A percentile compares a stretch with the other conserved stretches of the same genome.
phyloP scores from a whole-genome alignment of 2,329 filamentous ascomycete genomes.

The Phoma sp. region DNA sequence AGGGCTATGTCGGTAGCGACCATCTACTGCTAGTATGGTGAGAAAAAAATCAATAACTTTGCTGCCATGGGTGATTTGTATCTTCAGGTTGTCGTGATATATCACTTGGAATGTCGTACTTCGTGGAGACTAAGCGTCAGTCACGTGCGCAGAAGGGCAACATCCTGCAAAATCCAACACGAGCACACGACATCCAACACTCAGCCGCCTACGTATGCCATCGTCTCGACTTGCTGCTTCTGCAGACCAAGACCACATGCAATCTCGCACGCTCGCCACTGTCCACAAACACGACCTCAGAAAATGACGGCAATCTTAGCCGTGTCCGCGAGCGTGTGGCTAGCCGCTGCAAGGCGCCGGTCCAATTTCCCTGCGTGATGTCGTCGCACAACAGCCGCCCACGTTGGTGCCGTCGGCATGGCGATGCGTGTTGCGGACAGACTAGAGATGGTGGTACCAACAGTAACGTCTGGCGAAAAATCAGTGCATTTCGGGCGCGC shows the following conservation, averaged over 20 bases:
- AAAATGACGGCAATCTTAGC: slow-evolving; percentile 31
- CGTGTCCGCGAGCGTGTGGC: slow-evolving; percentile 25
- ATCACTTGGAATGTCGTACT: too few relatives aligned
- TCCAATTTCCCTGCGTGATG: slow-evolving; percentile 31
- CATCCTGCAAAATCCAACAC: not conserved
- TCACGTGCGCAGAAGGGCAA: too few relatives aligned
- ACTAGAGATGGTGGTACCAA: not conserved
- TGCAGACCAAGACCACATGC: not conserved
- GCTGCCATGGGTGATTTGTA: too few relatives aligned
- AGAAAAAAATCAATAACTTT: too few relatives aligned
- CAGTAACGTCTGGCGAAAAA: not conserved
- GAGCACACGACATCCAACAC: not conserved
- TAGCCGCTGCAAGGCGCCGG: slow-evolving; percentile 26
- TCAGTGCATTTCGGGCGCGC: not conserved
- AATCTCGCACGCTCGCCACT: slow-evolving; percentile 7
- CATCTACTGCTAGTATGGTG: too few relatives aligned
- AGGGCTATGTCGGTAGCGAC: too few relatives aligned
- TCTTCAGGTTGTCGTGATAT: too few relatives aligned
- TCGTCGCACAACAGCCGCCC: slow-evolving; percentile 16
- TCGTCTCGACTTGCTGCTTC: slow-evolving; percentile 7
- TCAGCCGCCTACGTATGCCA: slow-evolving; percentile 6
- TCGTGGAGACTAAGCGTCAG: too few relatives aligned
- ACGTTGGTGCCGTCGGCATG: slow-evolving; percentile 11
- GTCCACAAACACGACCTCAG: slow-evolving; percentile 12
- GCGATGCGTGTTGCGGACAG: not conserved